Percentiles rank a stretch among this genome's conserved stretches.
phyloP scores from a whole-genome alignment of 768 basidiomycete species.

The Collybia nuda region DNA sequence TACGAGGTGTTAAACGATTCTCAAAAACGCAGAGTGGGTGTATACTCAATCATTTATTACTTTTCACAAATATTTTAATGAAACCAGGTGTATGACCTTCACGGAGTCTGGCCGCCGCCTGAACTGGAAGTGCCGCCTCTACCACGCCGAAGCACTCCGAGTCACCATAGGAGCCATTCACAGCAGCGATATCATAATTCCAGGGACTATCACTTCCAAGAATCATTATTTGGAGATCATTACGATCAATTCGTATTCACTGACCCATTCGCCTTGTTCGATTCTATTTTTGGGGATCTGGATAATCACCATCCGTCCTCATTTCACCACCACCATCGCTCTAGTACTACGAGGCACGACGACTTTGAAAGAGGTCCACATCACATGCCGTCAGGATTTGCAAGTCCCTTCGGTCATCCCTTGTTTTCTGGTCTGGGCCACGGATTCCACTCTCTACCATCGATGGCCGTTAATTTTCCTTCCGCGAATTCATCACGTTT shows the following conservation, averaged over 20 bases:
- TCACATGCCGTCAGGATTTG: slow-evolving; percentile 30
- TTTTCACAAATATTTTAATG: slow-evolving; percentile 1
- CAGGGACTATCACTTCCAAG: slow-evolving; percentile 33
- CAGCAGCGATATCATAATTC: slow-evolving; percentile 20
- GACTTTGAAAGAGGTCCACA: slow-evolving; percentile 33
- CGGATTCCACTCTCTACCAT: slow-evolving; percentile 18
- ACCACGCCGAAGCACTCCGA: slow-evolving; percentile 4
- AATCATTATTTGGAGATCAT: slow-evolving; percentile 39
- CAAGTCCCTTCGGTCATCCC: slow-evolving; percentile 31
- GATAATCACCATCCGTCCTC: slow-evolving; percentile 31
- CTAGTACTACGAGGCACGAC: slow-evolving; percentile 16
- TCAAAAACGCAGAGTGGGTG: slow-evolving; percentile 52
- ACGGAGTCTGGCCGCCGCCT: slow-evolving; percentile 77
- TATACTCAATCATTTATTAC: background rate
- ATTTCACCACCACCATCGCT: slow-evolving; percentile 25
- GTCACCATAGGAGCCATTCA: slow-evolving; percentile 15
- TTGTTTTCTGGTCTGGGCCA: slow-evolving; percentile 23
- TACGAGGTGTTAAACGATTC: slow-evolving; percentile 73
- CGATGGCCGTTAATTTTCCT: slow-evolving; percentile 21
- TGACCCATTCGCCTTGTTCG: slow-evolving; percentile 75
- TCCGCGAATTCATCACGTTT: slow-evolving; percentile 27
- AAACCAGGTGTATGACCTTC: slow-evolving; percentile 60
- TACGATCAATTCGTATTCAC: slow-evolving; percentile 48
- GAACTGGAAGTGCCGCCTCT: slow-evolving; percentile 21
- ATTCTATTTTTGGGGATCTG: slow-evolving; percentile 60